phyloP scores from a whole-genome alignment of 169 alveolate genomes.

The Babesia microti region DNA sequence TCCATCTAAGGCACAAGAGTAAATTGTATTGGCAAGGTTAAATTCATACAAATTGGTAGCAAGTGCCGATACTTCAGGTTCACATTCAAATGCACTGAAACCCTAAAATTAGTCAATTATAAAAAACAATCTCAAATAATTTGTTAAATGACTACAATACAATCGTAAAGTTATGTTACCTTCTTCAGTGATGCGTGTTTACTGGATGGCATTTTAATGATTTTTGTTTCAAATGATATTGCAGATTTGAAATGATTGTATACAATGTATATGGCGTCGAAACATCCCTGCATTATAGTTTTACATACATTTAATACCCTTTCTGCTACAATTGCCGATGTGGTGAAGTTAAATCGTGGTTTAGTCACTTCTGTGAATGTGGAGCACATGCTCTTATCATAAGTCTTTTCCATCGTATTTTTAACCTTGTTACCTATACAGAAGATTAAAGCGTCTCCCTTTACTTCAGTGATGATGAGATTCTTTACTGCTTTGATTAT shows the following conservation, averaged over 20 bases:
- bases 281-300: conserved; percentile 47
- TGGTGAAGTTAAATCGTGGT: conserved; percentile 59
- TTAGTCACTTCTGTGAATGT: conserved; percentile 51
- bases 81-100: conserved; percentile 54
- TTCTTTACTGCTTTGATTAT: conserved; percentile 40
- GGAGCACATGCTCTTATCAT: conserved; percentile 23
- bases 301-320: conserved; percentile 31
- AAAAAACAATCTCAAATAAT: too few relatives aligned
- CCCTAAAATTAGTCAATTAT: too few relatives aligned
- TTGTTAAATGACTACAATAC: too few relatives aligned
- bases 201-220: conserved; percentile 50
- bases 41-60: conserved; percentile 59
- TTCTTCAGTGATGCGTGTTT: too few relatives aligned
- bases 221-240: conserved; percentile 64
- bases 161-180: too few relatives aligned
- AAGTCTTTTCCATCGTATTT: conserved; percentile 33
- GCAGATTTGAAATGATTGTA: conserved; percentile 73
- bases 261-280: conserved; percentile 50
- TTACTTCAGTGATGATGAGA: conserved; percentile 22
- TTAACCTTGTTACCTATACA: conserved; percentile 44
- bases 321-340: conserved; percentile 49
- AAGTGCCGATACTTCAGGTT: conserved; percentile 53
- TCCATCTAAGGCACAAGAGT: conserved; percentile 54
- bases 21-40: conserved; percentile 52
- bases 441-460: conserved; percentile 20